Evolutionary conservation across 2,329 filamentous ascomycete species (phyloP).

Genomic region (Ophiostoma himal-ulmi): DNA sequence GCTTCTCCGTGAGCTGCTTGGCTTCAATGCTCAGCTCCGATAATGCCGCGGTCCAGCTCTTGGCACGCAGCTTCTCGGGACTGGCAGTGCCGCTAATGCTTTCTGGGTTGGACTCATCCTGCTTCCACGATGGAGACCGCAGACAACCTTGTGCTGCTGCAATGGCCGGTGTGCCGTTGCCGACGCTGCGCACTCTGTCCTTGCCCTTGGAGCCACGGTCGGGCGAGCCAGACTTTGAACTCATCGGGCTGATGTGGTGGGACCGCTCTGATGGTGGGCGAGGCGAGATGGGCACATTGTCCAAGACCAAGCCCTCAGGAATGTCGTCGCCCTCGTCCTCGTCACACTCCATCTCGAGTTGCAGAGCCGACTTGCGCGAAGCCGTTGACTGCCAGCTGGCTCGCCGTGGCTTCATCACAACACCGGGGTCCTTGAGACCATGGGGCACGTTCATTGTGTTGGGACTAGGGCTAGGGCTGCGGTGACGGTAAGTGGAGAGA

Average conservation of each 20-base stretch:
- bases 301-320: conserved; percentile 70
- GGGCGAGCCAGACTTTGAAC: conserved; percentile 50
- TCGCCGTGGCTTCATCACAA: conserved; percentile 42
- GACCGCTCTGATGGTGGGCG: conserved; percentile 52
- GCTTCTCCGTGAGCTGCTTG: conserved; percentile 66
- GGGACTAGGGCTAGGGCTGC: conserved; percentile 45
- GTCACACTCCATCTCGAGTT: conserved; percentile 71
- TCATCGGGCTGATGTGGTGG: conserved; percentile 41
- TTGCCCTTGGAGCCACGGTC: conserved; percentile 43
- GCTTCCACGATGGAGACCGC: conserved; percentile 51
- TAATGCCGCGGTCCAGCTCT: conserved; percentile 69
- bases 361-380: conserved; percentile 60
- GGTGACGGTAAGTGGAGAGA: conserved; percentile 38
- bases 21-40: conserved; percentile 66
- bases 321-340: conserved; percentile 73
- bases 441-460: conserved; percentile 38
- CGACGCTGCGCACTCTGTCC: conserved; percentile 49
- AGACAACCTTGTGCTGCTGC: conserved; percentile 56
- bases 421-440: conserved; percentile 40
- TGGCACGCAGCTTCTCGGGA: conserved; percentile 51
- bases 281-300: conserved; percentile 80
- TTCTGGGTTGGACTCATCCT: conserved; percentile 36
- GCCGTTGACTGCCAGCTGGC: conserved; percentile 66
- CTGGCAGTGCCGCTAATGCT: conserved; percentile 34
- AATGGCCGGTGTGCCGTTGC: conserved; percentile 59